Conservation (phyloP, 1,284 basidiomycete species). For the Mycosarcoma maydis region DNA sequence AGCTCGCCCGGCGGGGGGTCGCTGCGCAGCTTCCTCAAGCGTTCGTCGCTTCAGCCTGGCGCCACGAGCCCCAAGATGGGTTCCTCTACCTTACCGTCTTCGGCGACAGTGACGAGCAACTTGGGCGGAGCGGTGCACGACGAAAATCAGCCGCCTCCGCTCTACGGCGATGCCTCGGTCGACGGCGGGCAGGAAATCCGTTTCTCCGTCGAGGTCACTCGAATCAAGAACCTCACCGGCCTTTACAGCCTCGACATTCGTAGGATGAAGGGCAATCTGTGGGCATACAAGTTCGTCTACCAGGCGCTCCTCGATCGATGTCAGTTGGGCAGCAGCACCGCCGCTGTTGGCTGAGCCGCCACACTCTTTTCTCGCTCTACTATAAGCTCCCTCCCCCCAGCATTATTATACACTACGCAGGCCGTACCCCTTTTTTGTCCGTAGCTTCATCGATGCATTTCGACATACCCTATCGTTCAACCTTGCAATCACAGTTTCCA, state of each 20-base stretch:
- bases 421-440: neutral
- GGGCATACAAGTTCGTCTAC: constrained; percentile 66
- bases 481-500: too few species aligned
- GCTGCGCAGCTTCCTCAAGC: constrained; percentile 55
- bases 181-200: constrained; percentile 66
- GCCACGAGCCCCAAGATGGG: constrained; percentile 18
- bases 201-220: constrained; percentile 64
- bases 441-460: too few species aligned
- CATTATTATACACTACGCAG: constrained; percentile 1
- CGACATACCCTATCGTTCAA: neutral
- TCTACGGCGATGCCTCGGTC: constrained; percentile 58
- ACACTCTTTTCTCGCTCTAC: neutral
- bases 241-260: constrained; percentile 65
- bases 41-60: constrained; percentile 41
- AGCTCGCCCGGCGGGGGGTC: constrained; percentile 38
- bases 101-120: constrained; percentile 17
- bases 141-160: constrained; percentile 50
- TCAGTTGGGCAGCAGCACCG: constrained; percentile 31
- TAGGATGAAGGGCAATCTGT: constrained; percentile 63
- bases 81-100: constrained; percentile 7
- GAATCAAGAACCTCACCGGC: constrained; percentile 61
- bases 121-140: constrained; percentile 16
- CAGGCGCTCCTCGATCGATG: constrained; percentile 56
- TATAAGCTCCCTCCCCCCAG: neutral
- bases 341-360: neutral